A percentile compares a stretch with the other conserved stretches of the same genome.
Evolutionary conservation across 1,284 basidiomycete species (phyloP).

Genomic region (Anthracocystis walkeri): DNA sequence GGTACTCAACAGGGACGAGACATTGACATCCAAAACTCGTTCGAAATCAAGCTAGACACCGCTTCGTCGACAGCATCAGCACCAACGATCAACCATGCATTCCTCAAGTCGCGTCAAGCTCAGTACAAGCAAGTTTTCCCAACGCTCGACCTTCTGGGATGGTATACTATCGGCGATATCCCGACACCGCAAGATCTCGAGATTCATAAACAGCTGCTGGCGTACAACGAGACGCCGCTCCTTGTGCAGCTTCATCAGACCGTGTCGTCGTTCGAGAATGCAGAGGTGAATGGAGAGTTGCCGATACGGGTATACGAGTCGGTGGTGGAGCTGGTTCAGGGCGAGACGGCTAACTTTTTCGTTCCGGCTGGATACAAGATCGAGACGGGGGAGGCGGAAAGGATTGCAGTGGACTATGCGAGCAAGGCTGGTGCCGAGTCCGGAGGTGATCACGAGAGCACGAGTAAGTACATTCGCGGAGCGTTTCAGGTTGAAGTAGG

Average conservation of each 20-base stretch:
- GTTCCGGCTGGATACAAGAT: constrained; percentile 84
- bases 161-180: constrained; percentile 86
- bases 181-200: constrained; percentile 81
- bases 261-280: constrained; percentile 28
- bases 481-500: neutral
- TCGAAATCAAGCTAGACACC: constrained; percentile 79
- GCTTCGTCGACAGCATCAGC: constrained; percentile 3
- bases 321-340: constrained; percentile 53
- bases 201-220: constrained; percentile 80
- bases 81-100: constrained; percentile 69
- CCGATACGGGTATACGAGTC: constrained; percentile 62
- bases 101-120: constrained; percentile 83
- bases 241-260: constrained; percentile 72
- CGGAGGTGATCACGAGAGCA: constrained; percentile 76
- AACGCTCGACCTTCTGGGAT: constrained; percentile 92
- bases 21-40: constrained; percentile 95
- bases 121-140: constrained; percentile 99
- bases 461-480: constrained; percentile 59
- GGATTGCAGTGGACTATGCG: constrained; percentile 96
- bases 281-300: constrained; percentile 51
- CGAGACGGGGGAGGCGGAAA: constrained; percentile 97
- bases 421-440: constrained; percentile 81
- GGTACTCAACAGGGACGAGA: constrained; percentile 93
- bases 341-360: constrained; percentile 71
- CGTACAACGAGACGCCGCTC: constrained; percentile 72